Conservation (phyloP, 2,329 filamentous ascomycete genomes). For the Cladosporium austrohemisphaericum region DNA sequence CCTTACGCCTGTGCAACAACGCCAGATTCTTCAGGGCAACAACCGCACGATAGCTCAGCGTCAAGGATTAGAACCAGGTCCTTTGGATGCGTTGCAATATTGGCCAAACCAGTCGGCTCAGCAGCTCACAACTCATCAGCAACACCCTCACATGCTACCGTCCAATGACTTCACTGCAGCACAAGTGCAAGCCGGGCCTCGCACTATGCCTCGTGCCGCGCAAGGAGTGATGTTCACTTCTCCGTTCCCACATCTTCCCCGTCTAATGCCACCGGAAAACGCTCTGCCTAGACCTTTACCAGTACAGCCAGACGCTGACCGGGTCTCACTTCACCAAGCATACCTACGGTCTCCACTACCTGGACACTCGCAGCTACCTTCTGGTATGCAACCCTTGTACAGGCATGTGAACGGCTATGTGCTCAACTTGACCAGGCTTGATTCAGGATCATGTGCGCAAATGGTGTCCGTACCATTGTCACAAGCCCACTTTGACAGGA, state of each 20-base stretch:
- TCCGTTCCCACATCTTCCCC: neutral
- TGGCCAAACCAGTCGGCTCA: neutral
- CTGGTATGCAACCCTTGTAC: slow-evolving; percentile 42
- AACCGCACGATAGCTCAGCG: neutral
- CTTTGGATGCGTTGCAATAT: neutral
- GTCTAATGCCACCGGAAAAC: slow-evolving; percentile 19
- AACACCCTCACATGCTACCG: neutral
- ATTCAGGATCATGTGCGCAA: neutral
- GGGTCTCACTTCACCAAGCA: slow-evolving; percentile 56
- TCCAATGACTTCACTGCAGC: neutral
- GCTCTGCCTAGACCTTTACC: slow-evolving; percentile 34
- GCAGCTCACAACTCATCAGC: neutral
- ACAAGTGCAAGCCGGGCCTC: neutral
- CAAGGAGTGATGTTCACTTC: too few species aligned
- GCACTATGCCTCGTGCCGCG: neutral
- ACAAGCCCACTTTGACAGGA: neutral
- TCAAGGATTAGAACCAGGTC: neutral
- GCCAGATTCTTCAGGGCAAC: neutral
- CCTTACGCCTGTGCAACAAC: neutral
- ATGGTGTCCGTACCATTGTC: neutral
- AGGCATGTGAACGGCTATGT: slow-evolving; percentile 55
- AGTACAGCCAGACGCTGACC: slow-evolving; percentile 42
- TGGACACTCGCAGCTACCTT: slow-evolving; percentile 5
- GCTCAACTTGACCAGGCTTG: slow-evolving; percentile 43
- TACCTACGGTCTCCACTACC: slow-evolving; percentile 54